A percentile compares a stretch with the other conserved stretches of the same genome.
Conservation (phyloP, 1,284 basidiomycete species). For the Mycena sp. region DNA sequence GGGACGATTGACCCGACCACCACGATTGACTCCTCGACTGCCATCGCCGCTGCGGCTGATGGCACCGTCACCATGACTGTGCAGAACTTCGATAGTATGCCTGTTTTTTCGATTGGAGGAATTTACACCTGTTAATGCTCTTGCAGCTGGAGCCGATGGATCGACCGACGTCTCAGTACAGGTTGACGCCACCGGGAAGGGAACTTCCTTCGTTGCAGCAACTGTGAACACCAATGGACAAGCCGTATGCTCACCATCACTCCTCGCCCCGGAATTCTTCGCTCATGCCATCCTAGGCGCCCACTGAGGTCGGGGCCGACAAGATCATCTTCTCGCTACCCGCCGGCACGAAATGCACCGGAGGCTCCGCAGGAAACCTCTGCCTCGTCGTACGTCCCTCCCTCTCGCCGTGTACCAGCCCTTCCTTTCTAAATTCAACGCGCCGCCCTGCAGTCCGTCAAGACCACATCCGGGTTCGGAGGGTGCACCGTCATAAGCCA, state of each 20-base stretch:
- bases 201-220: constrained; percentile 46
- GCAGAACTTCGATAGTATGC: constrained; percentile 37
- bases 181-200: constrained; percentile 49
- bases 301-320: constrained; percentile 40
- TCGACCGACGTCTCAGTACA: constrained; percentile 36
- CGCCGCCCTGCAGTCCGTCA: constrained; percentile 17
- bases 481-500: constrained; percentile 46
- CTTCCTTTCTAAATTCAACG: neutral
- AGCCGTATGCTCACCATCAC: constrained; percentile 33
- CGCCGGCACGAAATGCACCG: constrained; percentile 47
- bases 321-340: constrained; percentile 48
- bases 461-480: constrained; percentile 51
- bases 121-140: too few relatives aligned
- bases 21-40: constrained; percentile 34
- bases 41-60: constrained; percentile 30
- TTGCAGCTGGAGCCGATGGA: constrained; percentile 29
- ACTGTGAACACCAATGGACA: constrained; percentile 50
- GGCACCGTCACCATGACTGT: constrained; percentile 34
- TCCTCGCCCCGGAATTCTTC: neutral
- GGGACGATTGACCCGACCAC: constrained; percentile 32
- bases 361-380: constrained; percentile 44
- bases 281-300: constrained; percentile 33
- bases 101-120: too few relatives aligned
- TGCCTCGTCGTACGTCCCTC: constrained; percentile 45
- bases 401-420: neutral